Base-by-base conservation (phyloP, 2,329 filamentous ascomycete genomes). In the Cytospora schulzeri region DNA sequence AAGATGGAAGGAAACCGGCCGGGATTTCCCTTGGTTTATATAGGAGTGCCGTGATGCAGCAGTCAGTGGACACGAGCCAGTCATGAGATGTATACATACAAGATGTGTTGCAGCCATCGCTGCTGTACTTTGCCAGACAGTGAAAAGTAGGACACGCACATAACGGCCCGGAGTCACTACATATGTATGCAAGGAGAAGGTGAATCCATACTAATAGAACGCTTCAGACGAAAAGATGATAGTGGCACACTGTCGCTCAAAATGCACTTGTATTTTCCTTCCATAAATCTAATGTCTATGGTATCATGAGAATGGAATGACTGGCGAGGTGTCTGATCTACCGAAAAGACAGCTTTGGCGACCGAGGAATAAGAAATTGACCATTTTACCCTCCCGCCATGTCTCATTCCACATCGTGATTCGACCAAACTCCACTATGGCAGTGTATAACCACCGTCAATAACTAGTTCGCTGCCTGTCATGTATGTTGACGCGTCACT, bases 401-500 rank as follows among this genome's bases (percentile, higher is more conserved):
- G 19, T 22, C 45, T 24, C 45, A 12, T 48, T 22, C 8, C 45
- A 24, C n/a, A 11, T n/a, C 45, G 12, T 4, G 8, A 4, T 7
- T 24, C 14, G 29, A 22, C 24, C 50, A 11, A n/a, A 6, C 14
- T 53, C 26, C 51, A 45, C 33, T 56, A 69, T 5, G 68, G 68
- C 50, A 69, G 58, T 7, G 66, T 67, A 28, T 77, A 76, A 0
- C 75, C 75, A 24, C 75, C 75, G 53, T 83, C 81, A 67, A 83
- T 80, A 56, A 83, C 64, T 35, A 83, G 69, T 68, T 83, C 81
- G 57, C 78, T 76, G 52, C 81, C 81, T 14, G 81, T 84, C 69
- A 78, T 81, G 71, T 83, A 84, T 19, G 77, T 80, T 38, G 76
- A 78, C 2, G 82, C 82, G 65, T 83, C 80, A 31, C 80, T 82